These are phyloP conservation scores for Linderina pennispora DNA, from an alignment of 192 early-diverging fungal species.

Conservation along the genomic window DNA sequence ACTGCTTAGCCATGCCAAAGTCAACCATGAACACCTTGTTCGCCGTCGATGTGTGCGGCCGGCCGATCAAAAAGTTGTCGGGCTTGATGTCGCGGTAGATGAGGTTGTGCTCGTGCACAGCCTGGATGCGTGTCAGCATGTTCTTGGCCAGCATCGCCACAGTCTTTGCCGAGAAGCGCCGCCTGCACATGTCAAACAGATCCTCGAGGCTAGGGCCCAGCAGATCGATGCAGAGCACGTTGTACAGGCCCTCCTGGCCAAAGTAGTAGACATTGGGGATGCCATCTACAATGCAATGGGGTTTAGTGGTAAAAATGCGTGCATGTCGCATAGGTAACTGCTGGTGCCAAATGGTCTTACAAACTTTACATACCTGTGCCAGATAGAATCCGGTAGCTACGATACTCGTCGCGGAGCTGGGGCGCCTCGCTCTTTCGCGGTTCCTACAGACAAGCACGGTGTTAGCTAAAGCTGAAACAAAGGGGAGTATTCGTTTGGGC, in stretches of 20 bases:
- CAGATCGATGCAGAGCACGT: conserved; percentile 90
- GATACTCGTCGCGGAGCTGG: conserved; percentile 92
- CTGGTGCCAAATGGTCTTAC: too few relatives aligned
- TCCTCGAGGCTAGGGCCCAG: conserved; percentile 93
- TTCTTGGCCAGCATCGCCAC: conserved; percentile 93
- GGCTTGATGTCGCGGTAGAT: conserved; percentile 99
- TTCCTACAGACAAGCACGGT: conserved; percentile 56
- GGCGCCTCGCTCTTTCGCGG: conserved; percentile 95
- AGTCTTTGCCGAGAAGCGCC: conserved; percentile 90
- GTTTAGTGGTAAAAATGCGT: too few relatives aligned
- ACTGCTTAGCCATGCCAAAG: conserved; percentile 99
- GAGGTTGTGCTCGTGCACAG: conserved; percentile 90
- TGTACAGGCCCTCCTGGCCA: conserved; percentile 95
- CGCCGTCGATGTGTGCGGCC: conserved; percentile 52
- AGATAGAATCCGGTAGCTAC: conserved; percentile 91
- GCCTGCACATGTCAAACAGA: conserved; percentile 91
- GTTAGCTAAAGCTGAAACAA: too few relatives aligned
- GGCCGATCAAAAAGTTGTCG: conserved; percentile 95
- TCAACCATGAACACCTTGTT: conserved; percentile 87
- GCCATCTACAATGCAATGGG: too few relatives aligned
- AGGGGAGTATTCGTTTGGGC: too few relatives aligned
- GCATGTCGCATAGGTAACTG: too few relatives aligned
- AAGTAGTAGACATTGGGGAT: conserved; percentile 92
- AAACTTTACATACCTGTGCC: too few relatives aligned
- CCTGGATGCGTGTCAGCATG: conserved; percentile 85